Conservation (phyloP, 2,329 filamentous ascomycete species). For the Aspergillus clavatus region DNA sequence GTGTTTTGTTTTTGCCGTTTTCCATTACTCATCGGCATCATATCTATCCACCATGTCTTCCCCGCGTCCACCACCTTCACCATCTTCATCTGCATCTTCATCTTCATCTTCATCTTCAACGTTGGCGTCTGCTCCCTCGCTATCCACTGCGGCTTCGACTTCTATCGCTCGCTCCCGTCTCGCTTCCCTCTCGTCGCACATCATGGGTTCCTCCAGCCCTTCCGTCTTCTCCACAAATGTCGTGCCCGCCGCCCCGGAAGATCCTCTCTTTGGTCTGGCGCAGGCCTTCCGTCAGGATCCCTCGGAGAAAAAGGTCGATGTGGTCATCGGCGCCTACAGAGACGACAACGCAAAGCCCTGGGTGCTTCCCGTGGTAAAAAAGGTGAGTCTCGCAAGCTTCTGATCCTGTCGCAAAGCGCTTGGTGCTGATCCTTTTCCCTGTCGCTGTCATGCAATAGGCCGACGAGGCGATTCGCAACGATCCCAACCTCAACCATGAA, state of each 20-base stretch:
- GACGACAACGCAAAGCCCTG: slow-evolving; percentile 95
- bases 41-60: slow-evolving; percentile 17
- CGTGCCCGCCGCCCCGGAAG: slow-evolving; percentile 87
- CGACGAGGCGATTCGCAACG: slow-evolving; percentile 79
- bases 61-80: slow-evolving; percentile 8
- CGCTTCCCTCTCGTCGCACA: slow-evolving; percentile 46
- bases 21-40: neutral
- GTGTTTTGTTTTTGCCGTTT: neutral
- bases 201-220: slow-evolving; percentile 57
- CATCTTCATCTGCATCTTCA: slow-evolving; percentile 9
- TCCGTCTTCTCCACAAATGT: slow-evolving; percentile 70
- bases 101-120: slow-evolving; percentile 10
- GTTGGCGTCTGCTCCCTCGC: too few relatives aligned
- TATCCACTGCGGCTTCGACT: too few relatives aligned
- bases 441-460: too few relatives aligned
- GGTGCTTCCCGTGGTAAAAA: slow-evolving; percentile 93
- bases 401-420: neutral
- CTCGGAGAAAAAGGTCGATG: slow-evolving; percentile 76
- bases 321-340: slow-evolving; percentile 92
- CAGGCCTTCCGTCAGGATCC: slow-evolving; percentile 78
- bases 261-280: slow-evolving; percentile 91
- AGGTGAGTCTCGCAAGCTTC: slow-evolving; percentile 62
- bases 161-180: slow-evolving; percentile 27
- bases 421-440: slow-evolving; percentile 12
- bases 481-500: slow-evolving; percentile 93